Evolutionary conservation across 805 yeast genomes (phyloP), one percentile per base, ranked within the genome.

Genomic region (Candida coquimbonensis): DNA sequence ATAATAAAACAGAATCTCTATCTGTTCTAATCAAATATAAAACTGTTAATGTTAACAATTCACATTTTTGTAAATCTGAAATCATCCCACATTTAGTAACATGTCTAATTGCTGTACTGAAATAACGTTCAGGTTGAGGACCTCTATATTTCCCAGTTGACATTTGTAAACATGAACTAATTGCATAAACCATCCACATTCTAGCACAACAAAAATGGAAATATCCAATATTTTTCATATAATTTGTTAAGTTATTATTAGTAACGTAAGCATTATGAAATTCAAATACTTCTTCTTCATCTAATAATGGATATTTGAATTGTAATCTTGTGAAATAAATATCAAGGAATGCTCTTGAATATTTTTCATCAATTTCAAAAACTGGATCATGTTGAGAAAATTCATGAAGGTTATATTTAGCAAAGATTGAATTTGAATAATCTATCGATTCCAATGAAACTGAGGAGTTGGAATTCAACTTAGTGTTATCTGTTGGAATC

Each of bases 11-110:
- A 7, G 83, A 70, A 54, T 81, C 86, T 42, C 74, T 67, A 53
- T 81, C 86, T 3, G 83, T 78, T 56, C 86, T 66, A 43, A 79
- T 74, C 43, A 80, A 63, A 48, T 79, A 78, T 19, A 77, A 67
- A 8, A 79, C 75, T 12, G 80, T 62, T 41, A 80, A 54, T 1
- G 80, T 65, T 37, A 77, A 59, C 5, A 80, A 66, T 58, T 79
- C 83, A 34, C 80, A 66, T 52, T 73, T 73, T 54, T 75, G 71
- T 39, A 72, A 60, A 24, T 67, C 66, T 16, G 68, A 58, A 39
- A 74, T 59, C 11, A 35, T 25, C 14, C 66, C 60, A 49, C 78
- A 70, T 50, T 73, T 67, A 7, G 79, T 66, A 5, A 77, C 68
- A 55, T 78, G 79, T 43, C 84, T 65, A 35, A 80, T 63, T 1